Evolutionary conservation across 2,329 filamentous ascomycete genomes (phyloP), one percentile per base, ranked within the genome.

Genomic region (Blumeria hordei): DNA sequence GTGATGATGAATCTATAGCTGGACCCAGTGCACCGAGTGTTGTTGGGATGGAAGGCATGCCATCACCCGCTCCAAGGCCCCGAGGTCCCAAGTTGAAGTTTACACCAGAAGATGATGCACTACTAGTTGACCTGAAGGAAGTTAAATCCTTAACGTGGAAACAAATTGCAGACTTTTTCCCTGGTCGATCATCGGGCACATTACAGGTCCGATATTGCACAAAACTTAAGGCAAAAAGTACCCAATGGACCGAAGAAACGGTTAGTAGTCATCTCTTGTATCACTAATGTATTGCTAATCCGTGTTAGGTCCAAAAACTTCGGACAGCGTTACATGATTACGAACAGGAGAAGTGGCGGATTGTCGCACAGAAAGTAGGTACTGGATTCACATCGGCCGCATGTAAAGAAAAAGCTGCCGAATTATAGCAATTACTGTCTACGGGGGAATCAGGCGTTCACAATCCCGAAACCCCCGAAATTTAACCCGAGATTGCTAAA

Each of bases 91-190:
- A 94, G 69, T 74, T 94, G 61, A 94, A 94, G 68, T 95, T 95
- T 65, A 94, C 88, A 0, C 80, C 85, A 9, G 88, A 94, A 67
- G 88, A 95, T 65, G 88, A 95, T 67, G 81, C 85, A 61, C 71
- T 94, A 51, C 73, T 95, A 55, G 81, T 94, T 56, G 85, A 94
- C 64, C 72, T 95, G 58, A 95, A 95, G 68, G 88, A 95, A 69
- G 88, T 92, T 64, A 93, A 92, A 68, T 88, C 86, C 64, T 72
- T 95, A 65, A 94, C 88, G 4, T 95, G 88, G 88, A 94, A 94
- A 69, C 88, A 95, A 72, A 95, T 95, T 64, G 86, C 88, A 56
- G 88, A 94, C 65, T 94, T 94, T 69, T 95, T 95, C 62, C 88
- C 88, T 0, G 88, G 88, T 1, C 75, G 88, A 56, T 92, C 85